Evolutionary conservation across 805 yeast species (phyloP).

Genomic region (Dipodascopsis uninucleata): DNA sequence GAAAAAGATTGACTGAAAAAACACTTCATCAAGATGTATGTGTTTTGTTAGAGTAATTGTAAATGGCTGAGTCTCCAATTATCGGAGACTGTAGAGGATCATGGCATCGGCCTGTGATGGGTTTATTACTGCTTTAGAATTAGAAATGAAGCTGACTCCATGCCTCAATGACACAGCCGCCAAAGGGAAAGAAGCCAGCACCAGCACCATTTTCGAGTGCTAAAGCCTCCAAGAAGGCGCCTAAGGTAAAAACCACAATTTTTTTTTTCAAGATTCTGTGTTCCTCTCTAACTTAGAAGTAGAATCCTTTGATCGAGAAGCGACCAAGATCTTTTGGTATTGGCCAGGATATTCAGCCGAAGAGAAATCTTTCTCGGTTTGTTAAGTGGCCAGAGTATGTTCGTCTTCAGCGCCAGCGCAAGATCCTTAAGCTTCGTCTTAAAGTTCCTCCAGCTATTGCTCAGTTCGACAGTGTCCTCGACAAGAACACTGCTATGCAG

Average conservation of each 20-base stretch:
- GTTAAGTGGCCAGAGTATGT: conserved; percentile 99
- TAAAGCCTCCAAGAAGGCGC: conserved; percentile 49
- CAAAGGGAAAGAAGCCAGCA: conserved; percentile 81
- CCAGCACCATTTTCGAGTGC: conserved; percentile 93
- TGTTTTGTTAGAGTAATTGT: too few species aligned
- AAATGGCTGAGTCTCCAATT: conserved; percentile 10
- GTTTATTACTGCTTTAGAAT: conserved; percentile 4
- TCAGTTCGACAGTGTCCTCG: conserved; percentile 93
- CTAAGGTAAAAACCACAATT: conserved; percentile 34
- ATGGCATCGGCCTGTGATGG: conserved; percentile 18
- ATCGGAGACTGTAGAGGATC: conserved; percentile 21
- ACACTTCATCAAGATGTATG: too few species aligned
- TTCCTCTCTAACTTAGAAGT: conserved; percentile 32
- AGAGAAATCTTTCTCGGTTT: conserved; percentile 92
- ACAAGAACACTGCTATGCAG: conserved; percentile 98
- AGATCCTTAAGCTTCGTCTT: conserved; percentile 89
- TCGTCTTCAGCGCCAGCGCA: conserved; percentile 98
- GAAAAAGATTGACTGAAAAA: too few species aligned
- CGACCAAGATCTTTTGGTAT: conserved; percentile 93
- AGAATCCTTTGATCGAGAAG: conserved; percentile 86
- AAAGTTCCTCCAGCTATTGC: conserved; percentile 99
- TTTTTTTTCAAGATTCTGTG: not conserved
- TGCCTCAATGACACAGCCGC: conserved; percentile 54
- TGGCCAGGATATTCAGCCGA: conserved; percentile 92
- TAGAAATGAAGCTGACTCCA: conserved; percentile 20